Conservation (phyloP, 1,284 basidiomycete species). For the Puccinia novopanici region DNA sequence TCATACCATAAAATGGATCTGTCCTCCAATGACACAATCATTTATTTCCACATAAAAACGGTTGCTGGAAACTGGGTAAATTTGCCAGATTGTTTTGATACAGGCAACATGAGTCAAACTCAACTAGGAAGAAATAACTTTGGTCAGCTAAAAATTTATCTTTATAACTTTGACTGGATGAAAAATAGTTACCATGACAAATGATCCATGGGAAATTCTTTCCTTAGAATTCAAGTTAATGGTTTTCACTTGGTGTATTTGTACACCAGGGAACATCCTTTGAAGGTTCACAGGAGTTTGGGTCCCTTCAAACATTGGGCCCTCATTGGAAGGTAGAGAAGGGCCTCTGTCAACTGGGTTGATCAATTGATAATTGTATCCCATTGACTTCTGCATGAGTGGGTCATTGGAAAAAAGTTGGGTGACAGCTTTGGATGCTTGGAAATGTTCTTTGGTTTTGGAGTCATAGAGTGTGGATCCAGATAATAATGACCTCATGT, state of each 20-base stretch:
- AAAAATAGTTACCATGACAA: neutral
- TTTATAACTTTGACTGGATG: neutral
- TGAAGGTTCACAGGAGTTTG: neutral
- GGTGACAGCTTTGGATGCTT: neutral
- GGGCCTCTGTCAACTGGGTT: neutral
- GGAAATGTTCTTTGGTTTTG: neutral
- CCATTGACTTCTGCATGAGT: no score
- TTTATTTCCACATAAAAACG: neutral
- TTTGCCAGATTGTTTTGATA: neutral
- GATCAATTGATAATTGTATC: neutral
- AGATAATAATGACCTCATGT: conserved; percentile 55
- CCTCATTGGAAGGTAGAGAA: neutral
- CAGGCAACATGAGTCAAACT: neutral
- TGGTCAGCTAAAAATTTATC: neutral
- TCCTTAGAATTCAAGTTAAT: neutral
- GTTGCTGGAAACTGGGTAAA: neutral
- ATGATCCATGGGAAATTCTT: neutral
- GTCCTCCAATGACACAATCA: neutral
- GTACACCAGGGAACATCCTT: neutral
- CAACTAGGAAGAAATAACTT: no score
- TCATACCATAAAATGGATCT: neutral
- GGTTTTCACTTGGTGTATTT: neutral
- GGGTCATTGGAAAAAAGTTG: neutral
- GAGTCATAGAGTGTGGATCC: conserved; percentile 55
- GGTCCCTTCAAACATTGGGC: neutral